Conservation (phyloP, 2,329 filamentous ascomycete species). For the Tolypocladium pustulatum region DNA sequence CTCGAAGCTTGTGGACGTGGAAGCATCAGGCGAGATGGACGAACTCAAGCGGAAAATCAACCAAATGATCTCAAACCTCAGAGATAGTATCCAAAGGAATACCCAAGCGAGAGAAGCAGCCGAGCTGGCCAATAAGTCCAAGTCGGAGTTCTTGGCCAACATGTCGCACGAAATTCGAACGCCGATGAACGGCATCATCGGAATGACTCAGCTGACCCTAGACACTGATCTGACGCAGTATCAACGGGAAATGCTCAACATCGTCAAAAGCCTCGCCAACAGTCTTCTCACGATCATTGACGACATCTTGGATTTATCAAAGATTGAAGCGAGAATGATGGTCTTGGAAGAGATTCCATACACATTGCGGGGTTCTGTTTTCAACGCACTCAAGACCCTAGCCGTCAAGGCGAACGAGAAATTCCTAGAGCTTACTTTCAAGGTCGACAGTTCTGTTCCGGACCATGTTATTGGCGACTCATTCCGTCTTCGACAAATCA, state of each 20-base stretch:
- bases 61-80: slow-evolving; percentile 92
- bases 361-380: slow-evolving; percentile 85
- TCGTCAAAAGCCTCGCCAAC: slow-evolving; percentile 93
- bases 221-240: slow-evolving; percentile 93
- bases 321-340: slow-evolving; percentile 93
- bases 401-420: slow-evolving; percentile 98
- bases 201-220: slow-evolving; percentile 92
- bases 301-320: slow-evolving; percentile 62
- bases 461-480: slow-evolving; percentile 95
- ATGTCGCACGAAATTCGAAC: slow-evolving; percentile 99
- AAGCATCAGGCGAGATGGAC: slow-evolving; percentile 98
- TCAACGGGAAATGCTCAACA: slow-evolving; percentile 96
- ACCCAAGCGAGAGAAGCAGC: slow-evolving; percentile 91
- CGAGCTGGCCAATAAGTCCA: slow-evolving; percentile 94
- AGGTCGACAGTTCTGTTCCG: slow-evolving; percentile 85
- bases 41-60: slow-evolving; percentile 99
- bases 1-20: slow-evolving; percentile 90
- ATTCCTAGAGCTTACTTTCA: slow-evolving; percentile 83
- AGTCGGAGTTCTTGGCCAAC: slow-evolving; percentile 95
- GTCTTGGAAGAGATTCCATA: slow-evolving; percentile 97
- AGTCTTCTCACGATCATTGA: slow-evolving; percentile 96
- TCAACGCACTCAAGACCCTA: slow-evolving; percentile 92
- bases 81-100: slow-evolving; percentile 94
- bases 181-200: slow-evolving; percentile 95
- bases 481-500: slow-evolving; percentile 92